Evolutionary conservation across 257 asterid species (phyloP), one percentile per base, ranked within the genome.

Genomic region (Nyctanthes arbortristis): DNA sequence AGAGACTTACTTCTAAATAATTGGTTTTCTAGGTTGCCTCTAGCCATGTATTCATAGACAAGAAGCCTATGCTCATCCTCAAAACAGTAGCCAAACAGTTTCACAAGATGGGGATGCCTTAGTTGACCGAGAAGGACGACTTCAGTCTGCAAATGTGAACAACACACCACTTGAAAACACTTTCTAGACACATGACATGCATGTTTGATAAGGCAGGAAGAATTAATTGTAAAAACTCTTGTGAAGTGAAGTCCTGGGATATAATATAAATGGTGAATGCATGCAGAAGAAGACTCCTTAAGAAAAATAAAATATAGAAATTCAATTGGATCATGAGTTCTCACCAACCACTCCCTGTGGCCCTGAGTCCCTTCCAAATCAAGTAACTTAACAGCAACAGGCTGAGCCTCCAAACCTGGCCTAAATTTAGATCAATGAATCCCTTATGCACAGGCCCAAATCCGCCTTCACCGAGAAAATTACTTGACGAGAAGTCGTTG

Each of bases 401-500:
- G 88, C 80, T 92, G 98, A 27, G 96, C 85, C 70, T 56, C 60
- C 64, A 89, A 39, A 3, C 96, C 96, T 8, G 91, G 91, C 72
- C 87, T 66, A 36, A 75, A 77, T 71, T 71, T 81, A 3, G 85
- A 63, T 86, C 95, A 2, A 88, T 31, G 25, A 88, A 92, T 16
- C 98, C 98, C 55, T 92, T 92, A 66, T 89, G 85, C 27, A 92
- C 98, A 3, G 98, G 97, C 47, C 98, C 98, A 56, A 92, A 92
- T 13, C 98, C 98, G 3, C 98, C 98, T 73, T 88, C 93, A 0
- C 98, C 98, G 0, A 92, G 87, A 72, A 84, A 83, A 62, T 87
- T 92, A 63, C 73, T 69, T 0, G 91, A 65, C 0, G 95, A 77
- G 61, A 89, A 90, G 40, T 80, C 77, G 27, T 76, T 67, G 0